Conservation (phyloP, 352 stramenopile genomes). For the Phytopythium mirpurense region DNA sequence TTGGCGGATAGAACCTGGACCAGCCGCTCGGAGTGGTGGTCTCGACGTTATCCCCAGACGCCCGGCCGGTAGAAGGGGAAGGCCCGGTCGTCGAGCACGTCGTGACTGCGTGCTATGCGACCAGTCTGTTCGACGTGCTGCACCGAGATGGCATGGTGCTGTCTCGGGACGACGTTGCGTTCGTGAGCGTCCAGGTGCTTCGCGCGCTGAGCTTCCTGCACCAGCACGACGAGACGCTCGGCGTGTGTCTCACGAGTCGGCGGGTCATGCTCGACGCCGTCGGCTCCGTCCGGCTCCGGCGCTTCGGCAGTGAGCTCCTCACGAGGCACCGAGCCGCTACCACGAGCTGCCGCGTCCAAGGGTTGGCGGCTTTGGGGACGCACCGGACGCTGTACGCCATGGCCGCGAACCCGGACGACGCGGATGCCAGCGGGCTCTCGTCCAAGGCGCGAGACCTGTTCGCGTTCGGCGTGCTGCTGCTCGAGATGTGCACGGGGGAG, state of each 20-base stretch:
- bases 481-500: constrained; percentile 58
- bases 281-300: constrained; percentile 40
- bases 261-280: constrained; percentile 51
- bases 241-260: constrained; percentile 53
- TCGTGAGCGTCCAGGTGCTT: constrained; percentile 40
- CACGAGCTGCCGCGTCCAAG: background rate
- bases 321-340: background rate
- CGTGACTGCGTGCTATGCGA: constrained; percentile 34
- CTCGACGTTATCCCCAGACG: background rate
- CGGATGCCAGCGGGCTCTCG: constrained; percentile 2
- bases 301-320: constrained; percentile 40
- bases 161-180: constrained; percentile 30
- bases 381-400: constrained; percentile 2
- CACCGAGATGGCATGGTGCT: constrained; percentile 39
- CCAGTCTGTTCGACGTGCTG: constrained; percentile 52
- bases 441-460: constrained; percentile 40
- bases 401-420: background rate
- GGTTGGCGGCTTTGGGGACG: background rate
- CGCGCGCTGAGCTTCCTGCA: constrained; percentile 39
- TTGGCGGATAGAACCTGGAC: constrained; percentile 38
- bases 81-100: constrained; percentile 16
- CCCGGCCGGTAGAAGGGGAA: background rate
- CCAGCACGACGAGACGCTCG: constrained; percentile 25
- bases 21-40: constrained; percentile 36
- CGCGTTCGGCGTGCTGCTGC: constrained; percentile 59